These are phyloP conservation scores for Talaromyces borbonicus DNA, from an alignment of 495 filamentous ascomycete species.

Conservation along the genomic window DNA sequence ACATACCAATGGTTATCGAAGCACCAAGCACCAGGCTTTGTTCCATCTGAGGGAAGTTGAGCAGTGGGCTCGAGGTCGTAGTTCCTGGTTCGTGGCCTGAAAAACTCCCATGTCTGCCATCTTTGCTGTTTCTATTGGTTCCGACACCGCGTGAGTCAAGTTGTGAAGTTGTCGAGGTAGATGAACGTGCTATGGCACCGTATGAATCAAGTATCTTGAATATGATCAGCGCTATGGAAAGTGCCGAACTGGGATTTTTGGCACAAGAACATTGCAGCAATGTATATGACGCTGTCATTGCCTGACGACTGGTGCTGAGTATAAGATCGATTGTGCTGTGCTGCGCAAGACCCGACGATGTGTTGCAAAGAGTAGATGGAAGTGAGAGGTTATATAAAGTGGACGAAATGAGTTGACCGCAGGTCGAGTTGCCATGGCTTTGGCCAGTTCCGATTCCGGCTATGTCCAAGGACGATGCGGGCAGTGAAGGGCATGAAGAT, in stretches of 20 bases:
- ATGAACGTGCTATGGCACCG: not conserved
- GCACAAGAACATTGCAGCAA: not conserved
- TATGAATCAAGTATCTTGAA: not conserved
- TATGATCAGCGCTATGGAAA: not conserved
- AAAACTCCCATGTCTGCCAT: not conserved
- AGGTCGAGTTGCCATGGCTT: not conserved
- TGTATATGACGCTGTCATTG: not conserved
- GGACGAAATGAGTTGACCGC: not conserved
- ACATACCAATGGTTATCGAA: not conserved
- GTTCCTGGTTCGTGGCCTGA: not conserved
- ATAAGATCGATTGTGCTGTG: not conserved
- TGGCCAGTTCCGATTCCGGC: not conserved
- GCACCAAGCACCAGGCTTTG: not conserved
- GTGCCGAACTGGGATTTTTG: not conserved
- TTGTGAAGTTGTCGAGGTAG: not conserved
- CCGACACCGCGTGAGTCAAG: not conserved
- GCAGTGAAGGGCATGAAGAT: not conserved
- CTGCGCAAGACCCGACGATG: not conserved
- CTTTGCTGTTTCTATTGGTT: not conserved
- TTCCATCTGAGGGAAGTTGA: not conserved
- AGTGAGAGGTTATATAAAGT: not conserved
- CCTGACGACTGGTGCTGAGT: not conserved
- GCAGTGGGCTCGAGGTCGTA: not conserved
- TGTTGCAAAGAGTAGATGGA: not conserved
- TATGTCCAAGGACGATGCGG: not conserved